These are phyloP conservation scores for Trypanosoma lewisi DNA, from an alignment of 208 protist species.

Conservation along the genomic window DNA sequence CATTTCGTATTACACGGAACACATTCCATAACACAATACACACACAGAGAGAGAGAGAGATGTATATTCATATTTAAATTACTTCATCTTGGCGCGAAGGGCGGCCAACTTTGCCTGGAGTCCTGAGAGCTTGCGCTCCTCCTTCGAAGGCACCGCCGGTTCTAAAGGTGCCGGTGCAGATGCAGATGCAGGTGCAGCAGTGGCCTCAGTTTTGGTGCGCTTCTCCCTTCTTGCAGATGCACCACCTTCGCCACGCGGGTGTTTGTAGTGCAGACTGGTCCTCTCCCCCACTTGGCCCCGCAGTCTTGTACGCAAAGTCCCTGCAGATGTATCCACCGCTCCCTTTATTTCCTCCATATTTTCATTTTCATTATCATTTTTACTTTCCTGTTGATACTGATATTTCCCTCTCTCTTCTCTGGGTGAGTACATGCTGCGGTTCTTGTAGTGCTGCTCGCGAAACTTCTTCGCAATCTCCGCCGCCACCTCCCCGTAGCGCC, in stretches of 20 bases:
- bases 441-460: slow-evolving; percentile 29
- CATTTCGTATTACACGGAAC: background rate
- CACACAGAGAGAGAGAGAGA: too few species aligned
- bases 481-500: slow-evolving; percentile 59
- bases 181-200: background rate
- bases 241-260: background rate
- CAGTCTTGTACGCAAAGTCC: background rate
- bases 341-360: background rate
- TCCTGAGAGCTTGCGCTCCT: slow-evolving; percentile 78
- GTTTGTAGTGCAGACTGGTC: slow-evolving; percentile 8
- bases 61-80: background rate
- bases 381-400: slow-evolving; percentile 5
- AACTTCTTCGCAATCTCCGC: slow-evolving; percentile 55
- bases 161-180: background rate
- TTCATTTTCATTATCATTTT: too few species aligned
- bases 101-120: slow-evolving; percentile 81
- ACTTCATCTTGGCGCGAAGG: slow-evolving; percentile 77
- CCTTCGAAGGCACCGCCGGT: slow-evolving; percentile 59
- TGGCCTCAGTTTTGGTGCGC: slow-evolving; percentile 14
- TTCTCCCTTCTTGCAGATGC: slow-evolving; percentile 10
- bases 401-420: background rate
- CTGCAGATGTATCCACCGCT: slow-evolving; percentile 8
- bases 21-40: background rate
- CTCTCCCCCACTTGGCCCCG: background rate
- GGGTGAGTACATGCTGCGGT: background rate